Percentiles rank a stretch among this genome's conserved stretches.
Conservation (phyloP, 805 yeast genomes). For the Dipodascus albidus region DNA sequence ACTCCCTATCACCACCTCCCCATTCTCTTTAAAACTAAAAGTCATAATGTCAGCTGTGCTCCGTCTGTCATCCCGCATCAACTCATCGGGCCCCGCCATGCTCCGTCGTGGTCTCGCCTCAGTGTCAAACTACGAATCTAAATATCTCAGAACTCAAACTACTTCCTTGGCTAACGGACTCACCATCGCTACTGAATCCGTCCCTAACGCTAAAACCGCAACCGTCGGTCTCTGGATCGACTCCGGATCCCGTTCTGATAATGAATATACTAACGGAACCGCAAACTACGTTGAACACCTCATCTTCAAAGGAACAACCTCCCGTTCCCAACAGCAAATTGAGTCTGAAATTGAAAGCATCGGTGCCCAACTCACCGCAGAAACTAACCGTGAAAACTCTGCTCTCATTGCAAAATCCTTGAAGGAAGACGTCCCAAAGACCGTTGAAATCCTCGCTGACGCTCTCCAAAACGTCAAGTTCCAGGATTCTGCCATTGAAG, state of each 20-base stretch:
- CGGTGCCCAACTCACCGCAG: conserved; percentile 97
- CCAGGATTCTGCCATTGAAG: conserved; percentile 77
- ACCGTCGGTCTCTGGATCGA: conserved; percentile 98
- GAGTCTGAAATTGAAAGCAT: conserved; percentile 92
- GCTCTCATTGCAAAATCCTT: conserved; percentile 91
- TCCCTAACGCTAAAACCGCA: conserved; percentile 85
- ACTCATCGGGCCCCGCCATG: not conserved
- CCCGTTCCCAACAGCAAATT: conserved; percentile 66
- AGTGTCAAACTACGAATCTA: not conserved
- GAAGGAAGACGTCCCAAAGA: conserved; percentile 65
- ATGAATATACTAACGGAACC: conserved; percentile 73
- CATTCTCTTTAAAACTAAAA: too few relatives aligned
- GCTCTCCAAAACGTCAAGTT: conserved; percentile 77
- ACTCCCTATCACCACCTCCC: not conserved
- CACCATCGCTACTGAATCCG: conserved; percentile 82
- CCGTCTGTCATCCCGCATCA: conserved; percentile 2
- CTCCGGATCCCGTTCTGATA: conserved; percentile 97
- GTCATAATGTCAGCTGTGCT: not conserved
- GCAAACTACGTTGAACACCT: conserved; percentile 96
- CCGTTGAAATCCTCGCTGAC: conserved; percentile 83
- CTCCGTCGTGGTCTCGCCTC: conserved; percentile 4
- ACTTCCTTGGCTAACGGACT: conserved; percentile 78
- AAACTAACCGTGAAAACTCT: conserved; percentile 94
- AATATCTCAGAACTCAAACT: conserved; percentile 41
- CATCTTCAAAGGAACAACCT: conserved; percentile 88